A percentile compares a stretch with the other conserved stretches of the same genome.
Conservation (phyloP, 495 filamentous ascomycete species). For the Xylaria grammica region DNA sequence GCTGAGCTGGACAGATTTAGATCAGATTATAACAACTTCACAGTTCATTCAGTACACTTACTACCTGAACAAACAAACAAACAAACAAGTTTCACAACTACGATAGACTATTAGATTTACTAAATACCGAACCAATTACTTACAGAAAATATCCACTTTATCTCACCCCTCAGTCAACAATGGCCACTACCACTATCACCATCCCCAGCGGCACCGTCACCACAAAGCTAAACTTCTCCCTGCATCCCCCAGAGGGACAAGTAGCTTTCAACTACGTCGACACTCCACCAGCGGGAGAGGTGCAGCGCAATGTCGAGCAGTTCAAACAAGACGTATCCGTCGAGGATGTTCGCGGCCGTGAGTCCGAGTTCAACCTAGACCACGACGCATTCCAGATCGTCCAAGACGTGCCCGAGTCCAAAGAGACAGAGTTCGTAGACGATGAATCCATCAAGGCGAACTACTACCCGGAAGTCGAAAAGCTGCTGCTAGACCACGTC, state of each 20-base stretch:
- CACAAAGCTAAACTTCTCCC: conserved; percentile 71
- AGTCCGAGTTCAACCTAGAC: conserved; percentile 69
- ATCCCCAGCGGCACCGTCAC: conserved; percentile 72
- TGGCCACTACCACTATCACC: conserved; percentile 36
- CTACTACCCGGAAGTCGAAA: conserved; percentile 86
- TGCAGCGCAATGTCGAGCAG: conserved; percentile 65
- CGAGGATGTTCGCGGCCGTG: conserved; percentile 70
- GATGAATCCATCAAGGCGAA: conserved; percentile 65
- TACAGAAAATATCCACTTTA: neutral
- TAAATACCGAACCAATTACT: no score
- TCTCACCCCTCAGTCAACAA: conserved; percentile 25
- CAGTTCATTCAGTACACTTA: conserved; percentile 1
- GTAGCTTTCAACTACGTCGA: conserved; percentile 75
- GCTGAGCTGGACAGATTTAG: neutral
- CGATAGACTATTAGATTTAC: neutral
- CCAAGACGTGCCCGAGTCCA: conserved; percentile 51
- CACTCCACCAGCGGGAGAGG: conserved; percentile 60
- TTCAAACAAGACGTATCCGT: conserved; percentile 54
- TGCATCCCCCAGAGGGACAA: conserved; percentile 65
- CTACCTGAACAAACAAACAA: no score
- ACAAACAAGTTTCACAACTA: neutral
- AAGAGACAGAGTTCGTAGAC: conserved; percentile 64
- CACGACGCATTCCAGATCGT: conserved; percentile 71
- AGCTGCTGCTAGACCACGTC: conserved; percentile 64
- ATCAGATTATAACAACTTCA: conserved; percentile 1